phyloP scores from a whole-genome alignment of 2,329 filamentous ascomycete species.

The Trichoderma sp. region DNA sequence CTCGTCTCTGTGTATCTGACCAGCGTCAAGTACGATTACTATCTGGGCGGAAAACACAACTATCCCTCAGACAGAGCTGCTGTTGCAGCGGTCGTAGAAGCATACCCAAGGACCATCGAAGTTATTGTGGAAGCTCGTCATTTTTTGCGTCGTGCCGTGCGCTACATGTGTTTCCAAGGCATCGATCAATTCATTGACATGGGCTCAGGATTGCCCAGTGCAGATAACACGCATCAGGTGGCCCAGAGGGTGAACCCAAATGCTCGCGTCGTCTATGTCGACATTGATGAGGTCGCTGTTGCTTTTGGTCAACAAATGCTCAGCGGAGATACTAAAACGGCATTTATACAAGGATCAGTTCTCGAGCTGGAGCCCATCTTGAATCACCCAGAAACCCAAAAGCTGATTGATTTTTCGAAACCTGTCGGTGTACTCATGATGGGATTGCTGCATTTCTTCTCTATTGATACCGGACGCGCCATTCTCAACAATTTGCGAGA shows the following conservation, averaged over 20 bases:
- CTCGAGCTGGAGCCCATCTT: constrained; percentile 12
- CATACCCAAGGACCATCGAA: constrained; percentile 8
- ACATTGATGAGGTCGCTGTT: constrained; percentile 2
- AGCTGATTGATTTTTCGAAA: constrained; percentile 22
- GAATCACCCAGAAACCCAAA: constrained; percentile 12
- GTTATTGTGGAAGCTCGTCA: constrained; percentile 14
- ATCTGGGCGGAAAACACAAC: constrained; percentile 19
- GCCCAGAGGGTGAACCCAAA: constrained; percentile 14
- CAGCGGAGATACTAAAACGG: neutral
- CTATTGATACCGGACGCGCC: neutral
- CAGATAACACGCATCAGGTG: constrained; percentile 21
- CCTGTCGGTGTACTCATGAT: constrained; percentile 22
- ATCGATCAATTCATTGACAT: constrained; percentile 18
- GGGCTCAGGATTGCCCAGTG: constrained; percentile 13
- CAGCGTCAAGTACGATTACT: constrained; percentile 5
- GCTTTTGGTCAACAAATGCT: constrained; percentile 5
- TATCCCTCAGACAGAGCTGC: constrained; percentile 11
- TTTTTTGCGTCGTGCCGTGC: constrained; percentile 8
- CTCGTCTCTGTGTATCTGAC: neutral
- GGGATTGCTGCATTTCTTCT: constrained; percentile 19
- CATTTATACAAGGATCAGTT: constrained; percentile 21
- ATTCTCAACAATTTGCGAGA: neutral
- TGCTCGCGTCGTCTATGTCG: constrained; percentile 15
- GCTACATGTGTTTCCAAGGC: constrained; percentile 13
- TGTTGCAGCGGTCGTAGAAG: constrained; percentile 8